Evolutionary conservation across 768 basidiomycete species (phyloP), one percentile per base, ranked within the genome.

Genomic region (Leucocoprinus sp.): DNA sequence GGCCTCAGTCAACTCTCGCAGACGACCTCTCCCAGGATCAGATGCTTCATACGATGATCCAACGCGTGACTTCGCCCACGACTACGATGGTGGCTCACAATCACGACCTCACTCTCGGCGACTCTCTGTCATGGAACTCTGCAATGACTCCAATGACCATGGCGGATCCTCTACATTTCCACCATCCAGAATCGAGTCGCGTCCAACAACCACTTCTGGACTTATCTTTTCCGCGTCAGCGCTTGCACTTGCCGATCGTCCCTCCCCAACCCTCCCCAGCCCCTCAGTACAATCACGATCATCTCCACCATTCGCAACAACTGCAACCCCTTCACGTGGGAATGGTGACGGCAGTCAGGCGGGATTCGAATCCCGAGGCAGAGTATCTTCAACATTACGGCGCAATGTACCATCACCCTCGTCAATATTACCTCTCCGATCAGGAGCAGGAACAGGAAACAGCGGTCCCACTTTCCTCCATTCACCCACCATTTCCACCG

Each of bases 41-140:
- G 78, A 80, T 54, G 70, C 69, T 23, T 67, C 70, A 46, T 57
- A 58, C 52, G 61, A 59, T 54, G 59, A 63, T 53, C 46, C 54
- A 47, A 24, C 42, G 47, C 40, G 39, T 22, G 45, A 46, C 40
- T 14, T 37, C 24, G 15, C 52, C 43, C 45, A 31, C 41, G 42
- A 54, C 35, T 79, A 82, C 69, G 81, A 82, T 45, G 82, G 84
- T 64, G 85, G 78, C 18, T 59, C 72, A 52, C 84, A 85, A 53
- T 85, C 82, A 56, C 72, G 86, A 56, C 86, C 86, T 52, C 79
- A 83, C 58, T 84, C 82, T 67, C 75, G 86, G 55, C 68, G 86
- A 50, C 78, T 89, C 75, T 73, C 81, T 63, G 81, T 89, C 74
- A 76, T 88, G 84, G 86, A 89, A 55, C 82, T 89, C 74, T 87